Conservation (phyloP, 306 rosid species). For the Ceratonia siliqua region DNA sequence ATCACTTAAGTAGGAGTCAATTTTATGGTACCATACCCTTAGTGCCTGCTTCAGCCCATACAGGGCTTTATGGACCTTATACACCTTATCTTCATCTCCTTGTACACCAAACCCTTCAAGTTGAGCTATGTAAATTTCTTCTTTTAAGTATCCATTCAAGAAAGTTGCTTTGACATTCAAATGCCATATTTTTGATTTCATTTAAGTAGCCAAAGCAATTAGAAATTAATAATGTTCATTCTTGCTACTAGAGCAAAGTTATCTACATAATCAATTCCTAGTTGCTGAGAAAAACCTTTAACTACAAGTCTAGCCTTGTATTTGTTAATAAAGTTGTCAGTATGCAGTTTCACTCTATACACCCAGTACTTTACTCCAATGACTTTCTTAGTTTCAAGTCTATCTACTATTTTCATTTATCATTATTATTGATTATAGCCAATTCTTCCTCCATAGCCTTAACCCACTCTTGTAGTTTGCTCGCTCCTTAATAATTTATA, state of each 20-base stretch:
- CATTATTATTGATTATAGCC: neutral
- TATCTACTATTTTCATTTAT: neutral
- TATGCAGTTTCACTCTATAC: neutral
- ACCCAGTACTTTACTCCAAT: neutral
- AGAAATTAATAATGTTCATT: neutral
- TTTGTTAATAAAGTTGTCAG: neutral
- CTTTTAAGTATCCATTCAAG: neutral
- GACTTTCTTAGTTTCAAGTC: neutral
- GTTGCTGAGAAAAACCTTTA: neutral
- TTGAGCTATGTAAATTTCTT: neutral
- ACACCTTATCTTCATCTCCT: neutral
- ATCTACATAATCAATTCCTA: neutral
- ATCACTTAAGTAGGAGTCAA: too few relatives aligned
- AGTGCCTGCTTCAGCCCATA: neutral
- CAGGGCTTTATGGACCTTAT: neutral
- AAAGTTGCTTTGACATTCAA: neutral
- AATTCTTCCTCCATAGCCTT: neutral
- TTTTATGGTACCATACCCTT: too few relatives aligned
- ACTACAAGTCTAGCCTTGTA: neutral
- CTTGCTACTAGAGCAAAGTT: neutral
- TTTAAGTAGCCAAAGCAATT: neutral
- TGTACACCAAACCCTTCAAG: neutral
- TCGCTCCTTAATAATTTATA: too few relatives aligned
- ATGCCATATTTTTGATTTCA: neutral
- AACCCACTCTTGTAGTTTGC: neutral